Evolutionary conservation across 2,329 filamentous ascomycete genomes (phyloP), one percentile per base, ranked within the genome.

Genomic region (Periglandula ipomoeae): DNA sequence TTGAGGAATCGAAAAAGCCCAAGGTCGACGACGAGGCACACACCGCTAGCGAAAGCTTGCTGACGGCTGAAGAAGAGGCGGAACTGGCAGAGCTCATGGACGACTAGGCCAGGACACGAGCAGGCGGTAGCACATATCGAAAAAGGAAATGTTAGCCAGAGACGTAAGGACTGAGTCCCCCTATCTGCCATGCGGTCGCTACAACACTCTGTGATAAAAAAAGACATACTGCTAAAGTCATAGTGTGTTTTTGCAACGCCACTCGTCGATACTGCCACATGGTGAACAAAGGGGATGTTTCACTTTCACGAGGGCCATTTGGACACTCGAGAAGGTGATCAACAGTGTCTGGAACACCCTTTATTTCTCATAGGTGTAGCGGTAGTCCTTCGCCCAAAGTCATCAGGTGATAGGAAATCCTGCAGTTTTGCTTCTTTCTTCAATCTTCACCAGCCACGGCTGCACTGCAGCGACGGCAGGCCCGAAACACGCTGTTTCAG

Each of bases 11-110:
- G 45, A 61, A 64, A 48, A 76, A 79, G 55, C 74, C 76, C 2
- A 42, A 9, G 7, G n/a, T 10, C 9, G 73, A 79, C 53, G 72
- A 76, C 24, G 65, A 71, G 49, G 65, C 70, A 40, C 69, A 70
- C 49, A 65, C 72, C 50, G 61, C 63, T 56, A 65, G 65, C 30
- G 69, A 68, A 54, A 70, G 73, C 35, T 52, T 82, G 60, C 70
- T 96, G 66, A 95, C 89, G 5, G 85, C 81, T 11, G 91, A 97
- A 58, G 93, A 98, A 65, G 91, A 97, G 66, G 84, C 86, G 4
- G 93, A 97, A 65, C 72, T 98, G 55, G 90, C 89, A 13, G 93
- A 90, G 55, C 69, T 98, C 63, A 87, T 98, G 87, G 88, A 84
- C 53, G 83, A 87, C 53, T 76, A 48, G 39, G 24, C 5, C 37